Evolutionary conservation across 169 alveolate species (phyloP).

Genomic region (Theileria equi): DNA sequence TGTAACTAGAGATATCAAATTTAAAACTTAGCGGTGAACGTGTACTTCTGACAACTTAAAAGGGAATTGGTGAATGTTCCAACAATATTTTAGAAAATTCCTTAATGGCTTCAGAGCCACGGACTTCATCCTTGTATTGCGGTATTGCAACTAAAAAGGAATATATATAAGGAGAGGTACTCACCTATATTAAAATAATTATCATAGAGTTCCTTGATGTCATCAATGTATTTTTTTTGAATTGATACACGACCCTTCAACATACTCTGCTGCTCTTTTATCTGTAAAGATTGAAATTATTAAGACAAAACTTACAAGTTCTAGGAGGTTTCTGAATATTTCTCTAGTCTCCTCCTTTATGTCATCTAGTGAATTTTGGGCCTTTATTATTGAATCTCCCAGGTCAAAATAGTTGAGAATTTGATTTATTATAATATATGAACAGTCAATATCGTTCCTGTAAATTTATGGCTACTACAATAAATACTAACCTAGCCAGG

Average conservation of each 20-base stretch:
- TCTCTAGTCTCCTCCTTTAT: conserved; percentile 1
- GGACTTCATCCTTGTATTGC: conserved; percentile 86
- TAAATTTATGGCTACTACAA: too few species aligned
- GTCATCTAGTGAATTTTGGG: conserved; percentile 25
- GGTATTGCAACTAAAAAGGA: conserved; percentile 74
- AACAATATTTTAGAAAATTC: conserved; percentile 65
- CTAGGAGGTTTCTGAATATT: conserved; percentile 15
- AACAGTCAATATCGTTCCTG: conserved; percentile 91
- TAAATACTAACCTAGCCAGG: too few species aligned
- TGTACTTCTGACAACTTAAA: too few species aligned
- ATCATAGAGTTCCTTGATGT: conserved; percentile 92
- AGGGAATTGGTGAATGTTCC: conserved; percentile 69
- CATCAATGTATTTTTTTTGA: conserved; percentile 93
- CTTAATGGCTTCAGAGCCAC: conserved; percentile 73
- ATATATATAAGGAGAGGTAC: not conserved
- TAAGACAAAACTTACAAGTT: not conserved
- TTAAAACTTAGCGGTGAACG: too few species aligned
- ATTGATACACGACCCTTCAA: conserved; percentile 79
- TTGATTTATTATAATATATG: conserved; percentile 94
- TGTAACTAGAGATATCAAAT: too few species aligned
- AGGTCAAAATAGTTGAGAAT: conserved; percentile 77
- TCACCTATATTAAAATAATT: conserved; percentile 91
- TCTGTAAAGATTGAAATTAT: conserved; percentile 25
- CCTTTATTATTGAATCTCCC: conserved; percentile 22
- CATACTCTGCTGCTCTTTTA: conserved; percentile 64